Evolutionary conservation across 441 rosid genomes (phyloP), one percentile per base, ranked within the genome.

Genomic region (Aleurites moluccanus): DNA sequence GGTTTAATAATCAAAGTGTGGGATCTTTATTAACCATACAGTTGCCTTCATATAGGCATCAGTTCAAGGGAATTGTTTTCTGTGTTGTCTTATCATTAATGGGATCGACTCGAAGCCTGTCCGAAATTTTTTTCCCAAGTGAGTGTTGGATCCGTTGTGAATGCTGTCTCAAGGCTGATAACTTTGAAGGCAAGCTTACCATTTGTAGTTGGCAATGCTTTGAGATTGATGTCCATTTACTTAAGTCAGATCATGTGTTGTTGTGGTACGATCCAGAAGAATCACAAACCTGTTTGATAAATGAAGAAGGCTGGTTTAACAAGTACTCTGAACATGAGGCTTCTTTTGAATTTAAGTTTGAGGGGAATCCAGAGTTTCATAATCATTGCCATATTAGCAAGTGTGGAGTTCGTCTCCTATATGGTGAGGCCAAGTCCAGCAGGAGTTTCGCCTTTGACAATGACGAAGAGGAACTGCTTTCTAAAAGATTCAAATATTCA

Each of bases 41-140:
- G 25, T 55, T 55, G 25, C 59, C 59, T 1, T 8, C 27, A n/a
- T 20, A n/a, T n/a, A 20, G 59, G 59, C 25, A 21, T 55, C 10
- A 67, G 25, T 27, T 64, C 27, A 67, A 44, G 63, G 75, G 73
- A 33, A 27, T 74, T 70, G 68, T 47, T 38, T 65, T 70, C 25
- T 75, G 82, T 23, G 18, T 57, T 13, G 75, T 79, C 18, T 49
- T 77, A 57, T 45, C 53, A 55, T 21, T 33, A 10, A 38, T 23
- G 23, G 30, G 50, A 45, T 45, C 50, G n/a, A n/a, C n/a, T 38
- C 40, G 1, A 15, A 45, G 50, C 50, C 50, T 13, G 40, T 38
- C 50, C 50, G 3, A 45, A 3, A 15, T 45, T 18, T 2, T 10
- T 7, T n/a, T 42, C 1, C 45, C 73, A 38, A 14, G 13, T 69